Percentiles rank a stretch among this genome's conserved stretches.
Conservation (phyloP, 208 protist species). For the Herpetomonas samuelpessoai region DNA sequence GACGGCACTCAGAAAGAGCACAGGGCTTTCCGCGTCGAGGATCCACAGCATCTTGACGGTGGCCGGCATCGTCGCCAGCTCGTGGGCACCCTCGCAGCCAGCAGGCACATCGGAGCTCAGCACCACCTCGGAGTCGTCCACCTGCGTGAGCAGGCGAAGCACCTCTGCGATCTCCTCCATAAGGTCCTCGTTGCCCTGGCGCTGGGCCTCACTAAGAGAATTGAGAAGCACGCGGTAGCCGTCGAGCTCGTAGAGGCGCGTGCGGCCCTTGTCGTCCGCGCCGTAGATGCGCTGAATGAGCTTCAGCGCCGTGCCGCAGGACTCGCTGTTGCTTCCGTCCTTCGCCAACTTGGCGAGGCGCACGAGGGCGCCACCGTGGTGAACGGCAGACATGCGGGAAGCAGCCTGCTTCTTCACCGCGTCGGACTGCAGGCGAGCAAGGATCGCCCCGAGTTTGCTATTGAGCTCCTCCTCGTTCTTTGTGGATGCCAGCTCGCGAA, state of each 20-base stretch:
- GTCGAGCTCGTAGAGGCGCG: conserved; percentile 34
- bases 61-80: conserved; percentile 67
- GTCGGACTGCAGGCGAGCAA: conserved; percentile 52
- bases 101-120: conserved; percentile 66
- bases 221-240: conserved; percentile 61
- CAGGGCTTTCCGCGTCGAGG: conserved; percentile 70
- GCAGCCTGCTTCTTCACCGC: conserved; percentile 47
- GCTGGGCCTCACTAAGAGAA: conserved; percentile 77
- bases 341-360: conserved; percentile 48
- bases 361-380: conserved; percentile 46
- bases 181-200: conserved; percentile 61
- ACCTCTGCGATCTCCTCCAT: conserved; percentile 71
- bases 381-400: conserved; percentile 44
- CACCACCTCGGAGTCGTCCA: conserved; percentile 72
- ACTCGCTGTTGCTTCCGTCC: conserved; percentile 65
- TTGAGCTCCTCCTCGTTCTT: conserved; percentile 38
- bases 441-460: conserved; percentile 38
- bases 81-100: conserved; percentile 64
- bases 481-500: conserved; percentile 33
- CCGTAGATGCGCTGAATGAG: conserved; percentile 56
- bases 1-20: conserved; percentile 71
- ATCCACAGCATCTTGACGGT: conserved; percentile 88
- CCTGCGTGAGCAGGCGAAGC: conserved; percentile 55
- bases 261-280: conserved; percentile 51
- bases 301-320: conserved; percentile 46